Base-by-base conservation (phyloP, 2,329 filamentous ascomycete species). In the Xylariaceae sp. region DNA sequence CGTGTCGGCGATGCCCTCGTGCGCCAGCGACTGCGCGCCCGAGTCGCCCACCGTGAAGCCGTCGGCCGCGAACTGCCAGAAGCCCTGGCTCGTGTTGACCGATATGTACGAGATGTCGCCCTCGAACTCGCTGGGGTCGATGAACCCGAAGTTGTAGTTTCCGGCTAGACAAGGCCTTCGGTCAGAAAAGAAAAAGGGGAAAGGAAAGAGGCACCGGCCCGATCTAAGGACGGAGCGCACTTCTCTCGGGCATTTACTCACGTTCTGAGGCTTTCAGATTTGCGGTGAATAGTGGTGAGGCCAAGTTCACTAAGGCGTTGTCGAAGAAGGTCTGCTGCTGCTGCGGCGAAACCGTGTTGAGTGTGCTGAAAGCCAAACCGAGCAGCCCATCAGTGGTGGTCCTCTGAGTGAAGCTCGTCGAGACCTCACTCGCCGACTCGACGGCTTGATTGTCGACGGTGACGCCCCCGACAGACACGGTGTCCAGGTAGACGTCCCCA, bases 31-130 rank as follows among this genome's bases (percentile, higher is more conserved):
- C 6, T 30, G 33, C 3, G 23, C n/a, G 5, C 29, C 13, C 4
- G 44, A 38, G 32, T 36, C 32, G 33, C 75, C 76, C 38, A 79
- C 51, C 25, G 58, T 56, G 58, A 75, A 80, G 30, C 68, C 72
- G 19, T 64, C 60, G 12, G 71, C 63, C 16, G 64, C 71, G 63
- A 82, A 79, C 32, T 67, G 60, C 78, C 79, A 83, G 64, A 73
- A 80, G 11, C 78, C 78, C 18, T 72, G 51, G 29, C 61, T 65
- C 44, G 48, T 64, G 56, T 78, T 68, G 35, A 78, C 72, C 12
- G 67, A 51, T 19, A 69, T 56, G 51, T 77, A 81, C 38, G 64
- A 63, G 48, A 82, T 70, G 21, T 59, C 41, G 30, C 77, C 77
- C 0, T 64, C 74, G 61, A 75, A 78, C 51, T 77, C 55, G 47